phyloP scores from a whole-genome alignment of 768 basidiomycete species.

The Tulasnella calospora region DNA sequence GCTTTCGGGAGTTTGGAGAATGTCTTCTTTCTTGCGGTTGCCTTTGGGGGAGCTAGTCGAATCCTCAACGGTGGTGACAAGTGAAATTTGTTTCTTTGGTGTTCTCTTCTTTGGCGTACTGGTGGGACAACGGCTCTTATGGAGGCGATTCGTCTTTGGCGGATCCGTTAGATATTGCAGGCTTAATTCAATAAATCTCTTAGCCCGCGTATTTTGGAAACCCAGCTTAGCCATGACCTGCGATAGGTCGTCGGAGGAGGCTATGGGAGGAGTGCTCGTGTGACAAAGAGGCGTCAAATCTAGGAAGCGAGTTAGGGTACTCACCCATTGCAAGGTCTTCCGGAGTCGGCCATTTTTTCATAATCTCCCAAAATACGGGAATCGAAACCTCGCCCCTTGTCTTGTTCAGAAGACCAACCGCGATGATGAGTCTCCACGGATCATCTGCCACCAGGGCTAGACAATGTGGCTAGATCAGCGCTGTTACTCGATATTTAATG shows the following conservation, averaged over 20 bases:
- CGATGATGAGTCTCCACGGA: slow-evolving; percentile 67
- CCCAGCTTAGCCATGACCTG: slow-evolving; percentile 52
- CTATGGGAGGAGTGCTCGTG: not conserved
- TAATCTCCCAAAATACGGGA: slow-evolving; percentile 58
- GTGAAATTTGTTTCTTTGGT: not conserved
- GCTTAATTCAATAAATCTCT: slow-evolving; percentile 54
- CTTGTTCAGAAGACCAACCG: slow-evolving; percentile 64
- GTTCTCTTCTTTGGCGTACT: slow-evolving; percentile 28
- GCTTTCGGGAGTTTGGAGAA: not conserved
- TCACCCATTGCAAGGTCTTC: slow-evolving; percentile 52
- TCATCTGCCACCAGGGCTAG: slow-evolving; percentile 33
- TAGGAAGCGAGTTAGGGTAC: slow-evolving; percentile 17
- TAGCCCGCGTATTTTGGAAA: slow-evolving; percentile 53
- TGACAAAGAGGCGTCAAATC: not conserved
- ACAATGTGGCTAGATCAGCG: not conserved
- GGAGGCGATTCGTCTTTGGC: slow-evolving; percentile 29
- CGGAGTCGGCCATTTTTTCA: slow-evolving; percentile 56
- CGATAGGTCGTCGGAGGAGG: slow-evolving; percentile 40
- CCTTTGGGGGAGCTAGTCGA: not conserved
- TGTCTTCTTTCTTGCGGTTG: not conserved
- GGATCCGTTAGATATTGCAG: slow-evolving; percentile 48
- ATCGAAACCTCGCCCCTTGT: slow-evolving; percentile 59
- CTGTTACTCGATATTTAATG: no score
- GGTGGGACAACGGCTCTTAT: slow-evolving; percentile 35
- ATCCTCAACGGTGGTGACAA: not conserved